These are phyloP conservation scores for Cicer yamashitae DNA, from an alignment of 306 rosid genomes.

Conservation along the genomic window DNA sequence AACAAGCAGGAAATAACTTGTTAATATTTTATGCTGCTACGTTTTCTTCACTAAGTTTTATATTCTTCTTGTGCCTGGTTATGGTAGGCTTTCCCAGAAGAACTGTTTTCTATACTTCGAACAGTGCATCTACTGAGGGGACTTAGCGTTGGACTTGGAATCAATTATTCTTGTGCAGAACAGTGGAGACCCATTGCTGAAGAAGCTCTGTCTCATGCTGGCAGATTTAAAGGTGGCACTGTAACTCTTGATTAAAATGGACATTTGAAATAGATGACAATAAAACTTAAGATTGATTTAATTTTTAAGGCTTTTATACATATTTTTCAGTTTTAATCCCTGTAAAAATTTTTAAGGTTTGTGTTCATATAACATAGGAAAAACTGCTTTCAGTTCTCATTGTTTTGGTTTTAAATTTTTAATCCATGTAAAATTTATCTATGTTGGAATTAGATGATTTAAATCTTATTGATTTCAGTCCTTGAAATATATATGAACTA, in stretches of 20 bases:
- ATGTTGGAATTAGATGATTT: background rate
- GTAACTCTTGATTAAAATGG: conserved; percentile 39
- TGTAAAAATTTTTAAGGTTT: background rate
- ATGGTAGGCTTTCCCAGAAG: conserved; percentile 88
- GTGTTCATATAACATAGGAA: background rate
- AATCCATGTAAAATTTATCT: background rate
- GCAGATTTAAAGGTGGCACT: conserved; percentile 70
- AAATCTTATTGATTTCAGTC: background rate
- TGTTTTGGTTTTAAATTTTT: background rate
- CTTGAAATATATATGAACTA: background rate
- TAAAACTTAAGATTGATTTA: conserved; percentile 2
- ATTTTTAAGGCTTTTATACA: background rate
- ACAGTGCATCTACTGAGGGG: conserved; percentile 95
- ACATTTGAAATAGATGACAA: conserved; percentile 28
- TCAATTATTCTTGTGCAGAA: conserved; percentile 94
- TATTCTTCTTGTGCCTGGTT: conserved; percentile 37
- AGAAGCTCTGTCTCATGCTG: conserved; percentile 79
- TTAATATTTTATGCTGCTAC: conserved; percentile 30
- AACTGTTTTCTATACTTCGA: conserved; percentile 89
- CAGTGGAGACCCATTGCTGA: conserved; percentile 96
- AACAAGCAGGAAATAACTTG: conserved; percentile 36
- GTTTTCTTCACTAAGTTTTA: conserved; percentile 23
- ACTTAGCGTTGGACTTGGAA: conserved; percentile 93
- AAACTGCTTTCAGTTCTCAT: background rate
- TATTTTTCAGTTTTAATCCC: background rate